Percentiles rank a stretch among this genome's conserved stretches.
Evolutionary conservation across 306 rosid species (phyloP).

Genomic region (Coriaria nepalensis): DNA sequence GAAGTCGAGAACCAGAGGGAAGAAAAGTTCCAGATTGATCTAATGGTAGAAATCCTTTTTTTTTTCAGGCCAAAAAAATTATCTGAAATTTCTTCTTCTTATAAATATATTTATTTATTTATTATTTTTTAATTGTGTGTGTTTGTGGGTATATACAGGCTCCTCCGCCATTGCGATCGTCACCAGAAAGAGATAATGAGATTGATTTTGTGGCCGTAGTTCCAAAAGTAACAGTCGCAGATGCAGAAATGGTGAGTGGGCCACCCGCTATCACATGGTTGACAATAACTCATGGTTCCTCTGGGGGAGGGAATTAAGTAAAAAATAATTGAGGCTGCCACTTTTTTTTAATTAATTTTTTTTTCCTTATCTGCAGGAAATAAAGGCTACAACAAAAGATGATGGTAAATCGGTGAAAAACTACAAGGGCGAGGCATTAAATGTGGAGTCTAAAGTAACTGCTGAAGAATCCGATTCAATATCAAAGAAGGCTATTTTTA

Average conservation of each 20-base stretch:
- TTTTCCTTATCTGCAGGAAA: conserved; percentile 35
- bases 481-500: conserved; percentile 17
- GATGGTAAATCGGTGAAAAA: conserved; percentile 38
- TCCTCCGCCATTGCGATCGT: conserved; percentile 62
- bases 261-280: conserved; percentile 13
- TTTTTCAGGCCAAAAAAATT: not conserved
- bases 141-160: conserved; percentile 37
- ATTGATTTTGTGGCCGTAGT: conserved; percentile 41
- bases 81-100: not conserved
- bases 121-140: conserved; percentile 1
- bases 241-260: conserved; percentile 61
- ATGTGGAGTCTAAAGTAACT: conserved; percentile 25
- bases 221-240: conserved; percentile 34
- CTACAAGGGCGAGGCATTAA: conserved; percentile 38
- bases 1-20: conserved; percentile 48
- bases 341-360: not conserved
- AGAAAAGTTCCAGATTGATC: conserved; percentile 81
- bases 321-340: conserved; percentile 5
- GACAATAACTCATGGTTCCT: not conserved
- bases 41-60: conserved; percentile 55
- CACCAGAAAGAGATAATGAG: conserved; percentile 68
- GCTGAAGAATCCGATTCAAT: conserved; percentile 38
- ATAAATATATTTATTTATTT: not conserved
- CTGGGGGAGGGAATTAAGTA: not conserved
- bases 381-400: conserved; percentile 40